Evolutionary conservation across 2,329 filamentous ascomycete genomes (phyloP), one percentile per base, ranked within the genome.

Genomic region (Ophiostoma ulmi): DNA sequence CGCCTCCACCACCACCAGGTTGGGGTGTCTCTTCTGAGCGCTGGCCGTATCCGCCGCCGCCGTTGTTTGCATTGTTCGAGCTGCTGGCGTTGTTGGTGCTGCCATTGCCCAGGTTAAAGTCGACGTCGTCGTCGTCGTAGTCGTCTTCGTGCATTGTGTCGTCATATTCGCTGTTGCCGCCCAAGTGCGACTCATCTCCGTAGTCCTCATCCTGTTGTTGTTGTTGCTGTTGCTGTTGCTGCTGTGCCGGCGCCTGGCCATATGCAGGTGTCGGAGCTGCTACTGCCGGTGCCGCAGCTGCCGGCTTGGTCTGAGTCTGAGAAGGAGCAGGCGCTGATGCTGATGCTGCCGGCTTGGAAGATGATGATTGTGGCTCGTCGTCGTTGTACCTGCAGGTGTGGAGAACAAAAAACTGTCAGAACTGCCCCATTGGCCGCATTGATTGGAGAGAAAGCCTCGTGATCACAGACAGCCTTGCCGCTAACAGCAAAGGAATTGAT

Each of bases 381-480:
- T 89, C 88, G 75, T 90, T 87, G 76, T 90, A 90, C 69, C 88
- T 90, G 73, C 11, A 41, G 31, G 36, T 26, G 38, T 22, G 44
- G 17, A 36, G 58, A 41, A 44, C 36, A 44, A 66, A 38, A 61
- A 38, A 14, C 17, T 13, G 13, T 22, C 39, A 36, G 36, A 13
- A 31, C 6, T 35, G 26, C n/a, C 5, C 41, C 31, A 26, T 61
- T 64, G 58, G 63, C 38, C 35, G 61, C 61, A 64, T 63, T 17
- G 26, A 64, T 63, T 17, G 26, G 6, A 63, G 58, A 36, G 26
- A 63, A 14, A 63, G 58, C 58, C 26, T 63, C 58, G 58, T 26
- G 58, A 63, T 63, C 58, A 35, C n/a, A 20, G 26, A 13, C 22
- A 63, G 58, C 58, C 61, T 38, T 64, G 61, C 61, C 38, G 58